Base-by-base conservation (phyloP, 441 rosid genomes). In the Eutrema salsugineum region DNA sequence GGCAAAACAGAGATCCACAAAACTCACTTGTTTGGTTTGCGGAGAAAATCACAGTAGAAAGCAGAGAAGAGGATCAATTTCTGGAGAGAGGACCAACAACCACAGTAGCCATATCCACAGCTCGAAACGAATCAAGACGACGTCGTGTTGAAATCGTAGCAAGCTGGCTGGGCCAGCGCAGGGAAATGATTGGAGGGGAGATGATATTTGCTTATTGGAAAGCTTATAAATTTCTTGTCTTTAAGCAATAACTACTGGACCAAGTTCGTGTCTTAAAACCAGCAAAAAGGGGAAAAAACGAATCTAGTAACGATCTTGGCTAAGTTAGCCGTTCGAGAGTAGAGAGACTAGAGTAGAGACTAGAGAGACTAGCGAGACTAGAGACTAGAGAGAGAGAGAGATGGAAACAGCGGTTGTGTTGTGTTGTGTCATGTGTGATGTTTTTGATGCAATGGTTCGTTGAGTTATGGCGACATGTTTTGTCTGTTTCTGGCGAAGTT, bases 391-490 rank as follows among this genome's bases (percentile, higher is more conserved):
- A 70, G 42, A 63, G 63, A 54, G 8, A 19, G 16, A 9, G 35
- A 49, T 1, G 46, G 36, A 63, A 38, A 14, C 67, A 42, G 12
- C 70, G 28, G 71, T 28, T 68, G 74, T 46, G 66, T 40, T 15
- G 14, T 19, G 62, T 22, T 61, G 72, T 47, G 77, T 56, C 38
- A 53, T 73, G 71, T 58, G 63, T 59, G 63, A 24, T 51, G 40
- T 16, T 27, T 55, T 60, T 62, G 62, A 28, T 66, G 49, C 35
- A 38, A n/a, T 43, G 73, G 66, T 63, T 57, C 66, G 60, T 70
- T 48, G 66, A 57, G 68, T 76, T 38, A 76, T 76, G 76, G 79
- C 76, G 57, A 70, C 72, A 64, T 64, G 68, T 65, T 59, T 70
- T 77, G 80, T 77, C 76, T 71, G 72, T 71, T 77, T 71, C 51